Percentiles rank a stretch among this genome's conserved stretches.
These are phyloP conservation scores for Fusarium protoensiforme DNA, from an alignment of 2,329 filamentous ascomycete genomes.

Conservation along the genomic window DNA sequence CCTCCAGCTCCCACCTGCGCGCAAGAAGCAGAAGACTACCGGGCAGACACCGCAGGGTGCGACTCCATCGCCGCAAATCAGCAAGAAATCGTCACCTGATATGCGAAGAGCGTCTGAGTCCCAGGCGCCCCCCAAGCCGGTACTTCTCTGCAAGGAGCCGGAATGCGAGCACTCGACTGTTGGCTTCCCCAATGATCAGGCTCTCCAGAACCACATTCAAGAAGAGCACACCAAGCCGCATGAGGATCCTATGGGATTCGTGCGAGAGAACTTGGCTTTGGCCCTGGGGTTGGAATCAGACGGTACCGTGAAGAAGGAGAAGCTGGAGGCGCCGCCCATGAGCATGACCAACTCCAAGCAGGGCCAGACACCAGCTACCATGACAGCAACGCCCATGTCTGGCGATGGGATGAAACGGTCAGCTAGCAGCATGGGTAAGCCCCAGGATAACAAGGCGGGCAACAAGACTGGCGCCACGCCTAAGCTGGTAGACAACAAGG, in stretches of 20 bases:
- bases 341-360: constrained; percentile 57
- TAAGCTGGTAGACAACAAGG: constrained; percentile 46
- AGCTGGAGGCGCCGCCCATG: constrained; percentile 53
- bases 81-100: constrained; percentile 61
- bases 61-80: constrained; percentile 60
- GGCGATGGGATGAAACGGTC: constrained; percentile 64
- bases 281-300: constrained; percentile 64
- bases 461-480: constrained; percentile 44
- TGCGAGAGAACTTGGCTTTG: constrained; percentile 60
- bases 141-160: constrained; percentile 63
- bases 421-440: constrained; percentile 57
- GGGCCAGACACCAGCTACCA: constrained; percentile 58
- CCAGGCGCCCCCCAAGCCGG: constrained; percentile 51
- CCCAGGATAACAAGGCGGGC: constrained; percentile 47
- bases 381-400: constrained; percentile 61
- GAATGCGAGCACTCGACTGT: constrained; percentile 63
- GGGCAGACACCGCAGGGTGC: constrained; percentile 51
- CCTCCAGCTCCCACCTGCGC: constrained; percentile 66
- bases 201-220: constrained; percentile 63
- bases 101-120: constrained; percentile 47
- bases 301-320: constrained; percentile 54
- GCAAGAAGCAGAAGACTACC: constrained; percentile 66
- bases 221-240: constrained; percentile 69
- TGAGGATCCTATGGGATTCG: constrained; percentile 65
- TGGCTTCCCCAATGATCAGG: constrained; percentile 66